phyloP scores from a whole-genome alignment of 2,329 filamentous ascomycete species.

The Botrytis medusae region DNA sequence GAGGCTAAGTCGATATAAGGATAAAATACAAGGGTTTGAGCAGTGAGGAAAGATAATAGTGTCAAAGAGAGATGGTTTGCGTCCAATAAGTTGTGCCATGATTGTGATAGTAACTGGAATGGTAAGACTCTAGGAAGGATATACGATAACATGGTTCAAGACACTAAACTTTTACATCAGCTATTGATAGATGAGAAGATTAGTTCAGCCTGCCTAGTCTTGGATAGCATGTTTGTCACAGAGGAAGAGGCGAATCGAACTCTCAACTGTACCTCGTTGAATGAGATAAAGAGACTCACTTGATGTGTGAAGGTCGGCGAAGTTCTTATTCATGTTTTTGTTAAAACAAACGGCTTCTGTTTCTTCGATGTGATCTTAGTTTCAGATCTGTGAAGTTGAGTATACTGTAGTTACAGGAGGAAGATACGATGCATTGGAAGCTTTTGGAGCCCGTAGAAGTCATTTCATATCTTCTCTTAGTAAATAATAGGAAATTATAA shows the following conservation, averaged over 20 bases:
- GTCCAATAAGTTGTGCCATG: no score
- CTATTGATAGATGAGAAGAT: not conserved
- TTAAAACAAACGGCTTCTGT: not conserved
- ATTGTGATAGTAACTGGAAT: not conserved
- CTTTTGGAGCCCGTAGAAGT: not conserved
- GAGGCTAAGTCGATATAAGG: not conserved
- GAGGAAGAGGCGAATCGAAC: not conserved
- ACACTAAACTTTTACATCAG: not conserved
- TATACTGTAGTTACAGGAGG: not conserved
- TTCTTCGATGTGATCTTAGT: not conserved
- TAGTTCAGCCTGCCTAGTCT: accelerated
- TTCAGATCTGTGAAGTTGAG: not conserved
- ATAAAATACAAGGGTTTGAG: not conserved
- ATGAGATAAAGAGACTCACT: not conserved
- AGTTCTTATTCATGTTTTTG: not conserved
- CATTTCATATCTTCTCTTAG: not conserved
- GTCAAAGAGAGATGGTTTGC: no score
- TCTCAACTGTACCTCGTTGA: not conserved
- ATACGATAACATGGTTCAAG: not conserved
- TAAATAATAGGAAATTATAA: not conserved
- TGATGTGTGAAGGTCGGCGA: not conserved
- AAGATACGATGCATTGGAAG: not conserved
- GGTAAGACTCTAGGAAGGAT: not conserved
- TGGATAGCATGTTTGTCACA: not conserved
- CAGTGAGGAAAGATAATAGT: no score